A percentile compares a stretch with the other conserved stretches of the same genome.
These are phyloP conservation scores for Dendrobium chrysotoxum DNA, from an alignment of 106 monocot species.

Conservation along the genomic window DNA sequence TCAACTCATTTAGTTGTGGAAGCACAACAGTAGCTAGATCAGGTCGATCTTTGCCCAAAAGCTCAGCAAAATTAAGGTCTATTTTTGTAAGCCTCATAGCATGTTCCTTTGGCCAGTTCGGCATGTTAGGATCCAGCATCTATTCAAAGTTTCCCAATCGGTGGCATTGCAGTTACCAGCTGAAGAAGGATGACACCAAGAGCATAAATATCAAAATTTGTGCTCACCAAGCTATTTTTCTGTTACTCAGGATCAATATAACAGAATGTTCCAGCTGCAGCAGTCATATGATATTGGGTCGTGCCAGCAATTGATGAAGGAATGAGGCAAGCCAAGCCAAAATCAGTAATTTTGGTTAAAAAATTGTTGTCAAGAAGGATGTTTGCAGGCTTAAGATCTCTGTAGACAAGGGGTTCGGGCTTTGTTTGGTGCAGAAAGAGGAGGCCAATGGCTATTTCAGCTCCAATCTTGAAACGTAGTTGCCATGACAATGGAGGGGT, in stretches of 20 bases:
- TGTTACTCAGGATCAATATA: constrained; percentile 80
- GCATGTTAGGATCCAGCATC: constrained; percentile 34
- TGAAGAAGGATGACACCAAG: constrained; percentile 65
- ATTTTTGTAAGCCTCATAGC: constrained; percentile 28
- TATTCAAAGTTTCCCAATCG: constrained; percentile 32
- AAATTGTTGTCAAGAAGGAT: constrained; percentile 53
- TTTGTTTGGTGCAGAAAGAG: constrained; percentile 63
- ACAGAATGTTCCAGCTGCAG: constrained; percentile 56
- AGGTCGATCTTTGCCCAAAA: constrained; percentile 48
- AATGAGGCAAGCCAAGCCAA: constrained; percentile 54
- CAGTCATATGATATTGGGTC: constrained; percentile 50
- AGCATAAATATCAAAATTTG: constrained; percentile 54
- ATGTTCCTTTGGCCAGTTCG: constrained; percentile 51
- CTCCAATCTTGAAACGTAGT: constrained; percentile 52
- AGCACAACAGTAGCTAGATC: constrained; percentile 35
- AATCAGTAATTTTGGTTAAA: constrained; percentile 56
- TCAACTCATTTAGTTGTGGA: constrained; percentile 35
- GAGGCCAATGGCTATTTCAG: constrained; percentile 45
- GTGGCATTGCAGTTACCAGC: constrained; percentile 37
- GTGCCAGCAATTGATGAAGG: constrained; percentile 16
- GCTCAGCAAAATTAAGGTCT: constrained; percentile 41
- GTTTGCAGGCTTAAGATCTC: constrained; percentile 65
- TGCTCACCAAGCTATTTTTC: constrained; percentile 49
- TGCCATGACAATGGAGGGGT: constrained; percentile 46
- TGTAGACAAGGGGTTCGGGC: constrained; percentile 60